A percentile compares a stretch with the other conserved stretches of the same genome.
phyloP scores from a whole-genome alignment of 257 asterid genomes.

The Solanum dulcamara region DNA sequence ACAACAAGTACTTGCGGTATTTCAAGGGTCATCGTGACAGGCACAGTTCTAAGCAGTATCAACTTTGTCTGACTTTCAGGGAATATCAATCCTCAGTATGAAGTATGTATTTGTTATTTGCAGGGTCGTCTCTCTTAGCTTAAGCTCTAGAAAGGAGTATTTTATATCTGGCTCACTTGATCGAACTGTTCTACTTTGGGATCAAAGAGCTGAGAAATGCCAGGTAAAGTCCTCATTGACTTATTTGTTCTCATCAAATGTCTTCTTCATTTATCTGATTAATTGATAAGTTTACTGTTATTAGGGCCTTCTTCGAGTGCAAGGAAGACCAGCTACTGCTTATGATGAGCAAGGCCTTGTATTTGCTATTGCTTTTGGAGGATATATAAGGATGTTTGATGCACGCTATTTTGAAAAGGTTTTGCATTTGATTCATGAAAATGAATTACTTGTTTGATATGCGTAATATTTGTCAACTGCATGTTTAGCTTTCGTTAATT shows the following conservation, averaged over 20 bases:
- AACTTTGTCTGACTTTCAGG: background rate
- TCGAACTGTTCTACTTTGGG: slow-evolving; percentile 94
- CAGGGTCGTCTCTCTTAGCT: slow-evolving; percentile 92
- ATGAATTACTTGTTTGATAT: slow-evolving; percentile 3
- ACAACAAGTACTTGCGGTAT: slow-evolving; percentile 93
- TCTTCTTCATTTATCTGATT: slow-evolving; percentile 4
- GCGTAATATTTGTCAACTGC: background rate
- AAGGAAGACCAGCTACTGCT: slow-evolving; percentile 91
- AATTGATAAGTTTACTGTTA: slow-evolving; percentile 2
- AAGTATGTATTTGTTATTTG: slow-evolving; percentile 1
- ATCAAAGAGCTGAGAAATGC: slow-evolving; percentile 94
- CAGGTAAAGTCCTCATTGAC: slow-evolving; percentile 42
- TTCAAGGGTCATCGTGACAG: slow-evolving; percentile 99
- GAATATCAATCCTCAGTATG: background rate
- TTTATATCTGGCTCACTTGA: slow-evolving; percentile 92
- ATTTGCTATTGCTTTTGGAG: slow-evolving; percentile 85
- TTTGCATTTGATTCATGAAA: slow-evolving; percentile 1
- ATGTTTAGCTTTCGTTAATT: slow-evolving; percentile 9
- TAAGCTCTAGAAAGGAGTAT: slow-evolving; percentile 72
- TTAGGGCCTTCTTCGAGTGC: slow-evolving; percentile 90
- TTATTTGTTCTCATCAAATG: slow-evolving; percentile 5
- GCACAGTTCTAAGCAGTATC: slow-evolving; percentile 14
- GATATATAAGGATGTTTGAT: slow-evolving; percentile 88
- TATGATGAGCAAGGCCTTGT: slow-evolving; percentile 94
- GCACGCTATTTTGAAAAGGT: slow-evolving; percentile 91